Base-by-base conservation (phyloP, 1,139 yeast genomes). In the Blastobotrys buckinghamii region DNA sequence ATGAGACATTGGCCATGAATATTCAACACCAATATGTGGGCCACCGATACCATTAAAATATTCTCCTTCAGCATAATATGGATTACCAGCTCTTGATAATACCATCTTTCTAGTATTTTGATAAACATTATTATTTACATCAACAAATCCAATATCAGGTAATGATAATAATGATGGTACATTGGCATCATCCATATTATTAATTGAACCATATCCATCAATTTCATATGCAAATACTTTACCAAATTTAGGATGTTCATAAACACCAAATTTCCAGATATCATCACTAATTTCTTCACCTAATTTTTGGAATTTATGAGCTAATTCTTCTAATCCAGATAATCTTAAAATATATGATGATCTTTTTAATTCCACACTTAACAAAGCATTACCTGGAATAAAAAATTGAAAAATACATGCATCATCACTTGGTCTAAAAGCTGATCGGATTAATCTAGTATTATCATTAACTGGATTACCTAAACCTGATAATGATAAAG, bases 1-100 rank as follows among this genome's bases (percentile, higher is more conserved):
- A 33, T 84, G 70, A 24, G 92, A 81, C 95, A 88, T 84, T 20
- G 96, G 96, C 96, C 96, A 88, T 0, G 95, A 95, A 61, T 81
- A 76, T 32, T 73, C 70, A 26, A 84, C 75, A 0, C 96, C 96
- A 37, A 88, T 78, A 63, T 88, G 96, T 0, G 96, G 96, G 0
- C 96, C 96, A 0, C 96, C 96, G 51, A 88, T 75, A 0, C 96
- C 96, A 57, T 77, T 75, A 60, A 88, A 84, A 53, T 64, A 65
- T 2, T 59, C 56, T 0, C 96, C 96, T 44, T 69, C 65, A 39
- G 84, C 68, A 57, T 68, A 88, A 64, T 86, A 88, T 0, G 96
- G 96, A 59, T 88, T 88, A 0, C 94, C 94, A 6, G 67, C 59
- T 52, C 77, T 79, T 2, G 81, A 74, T 33, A 87, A 69, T 15